These are phyloP conservation scores for Solanum etuberosum DNA, from an alignment of 257 asterid genomes.

Conservation along the genomic window DNA sequence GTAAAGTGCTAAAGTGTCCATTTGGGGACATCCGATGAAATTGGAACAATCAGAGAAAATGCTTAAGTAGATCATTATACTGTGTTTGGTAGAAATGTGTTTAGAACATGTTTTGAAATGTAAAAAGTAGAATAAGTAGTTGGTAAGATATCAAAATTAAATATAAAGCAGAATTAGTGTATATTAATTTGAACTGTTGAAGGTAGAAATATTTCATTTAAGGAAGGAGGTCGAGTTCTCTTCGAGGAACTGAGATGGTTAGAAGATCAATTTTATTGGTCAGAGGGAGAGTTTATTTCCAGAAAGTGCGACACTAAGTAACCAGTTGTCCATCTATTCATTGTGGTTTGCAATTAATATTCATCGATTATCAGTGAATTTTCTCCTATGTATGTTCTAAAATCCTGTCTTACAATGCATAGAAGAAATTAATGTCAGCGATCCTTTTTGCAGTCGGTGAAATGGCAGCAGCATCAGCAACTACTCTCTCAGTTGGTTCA, in stretches of 20 bases:
- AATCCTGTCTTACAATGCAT: not conserved
- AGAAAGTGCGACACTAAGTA: not conserved
- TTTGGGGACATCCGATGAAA: not conserved
- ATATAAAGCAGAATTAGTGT: not conserved
- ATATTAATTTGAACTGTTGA: not conserved
- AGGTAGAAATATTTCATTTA: not conserved
- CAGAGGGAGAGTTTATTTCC: not conserved
- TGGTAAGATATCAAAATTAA: not conserved
- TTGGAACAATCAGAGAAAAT: not conserved
- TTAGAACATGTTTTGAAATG: not conserved
- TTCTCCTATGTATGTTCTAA: not conserved
- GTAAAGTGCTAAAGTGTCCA: not conserved
- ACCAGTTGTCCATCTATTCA: not conserved
- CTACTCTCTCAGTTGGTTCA: conserved; percentile 5
- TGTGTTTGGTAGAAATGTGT: not conserved
- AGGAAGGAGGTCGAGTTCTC: not conserved
- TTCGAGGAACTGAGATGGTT: not conserved
- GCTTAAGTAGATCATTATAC: not conserved
- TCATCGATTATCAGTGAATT: no score
- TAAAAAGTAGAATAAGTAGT: not conserved
- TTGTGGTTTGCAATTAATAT: not conserved
- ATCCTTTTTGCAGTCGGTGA: not conserved
- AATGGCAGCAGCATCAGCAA: conserved; percentile 13
- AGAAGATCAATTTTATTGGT: not conserved
- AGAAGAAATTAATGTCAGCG: not conserved